Conservation (phyloP, 441 rosid species). For the Gossypium schwendimanii region DNA sequence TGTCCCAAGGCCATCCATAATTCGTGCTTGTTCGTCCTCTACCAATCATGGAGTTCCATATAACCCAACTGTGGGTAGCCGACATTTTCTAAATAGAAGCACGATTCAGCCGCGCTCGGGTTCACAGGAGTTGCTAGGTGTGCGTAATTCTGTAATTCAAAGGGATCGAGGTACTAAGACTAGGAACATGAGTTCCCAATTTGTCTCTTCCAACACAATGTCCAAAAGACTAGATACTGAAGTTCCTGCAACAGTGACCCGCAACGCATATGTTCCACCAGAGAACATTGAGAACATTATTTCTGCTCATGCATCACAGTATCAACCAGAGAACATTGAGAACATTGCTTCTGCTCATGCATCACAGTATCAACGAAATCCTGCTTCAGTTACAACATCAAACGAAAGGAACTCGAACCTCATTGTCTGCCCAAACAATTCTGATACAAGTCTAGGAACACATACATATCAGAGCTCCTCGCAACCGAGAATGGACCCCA, state of each 20-base stretch:
- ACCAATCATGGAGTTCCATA: constrained; percentile 20
- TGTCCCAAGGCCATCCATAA: constrained; percentile 12
- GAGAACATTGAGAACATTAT: constrained; percentile 10
- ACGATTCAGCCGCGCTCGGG: constrained; percentile 12
- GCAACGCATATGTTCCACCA: constrained; percentile 19
- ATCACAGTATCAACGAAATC: constrained; percentile 16
- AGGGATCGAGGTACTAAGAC: constrained; percentile 25
- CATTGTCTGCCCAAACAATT: constrained; percentile 12
- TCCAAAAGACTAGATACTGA: constrained; percentile 21
- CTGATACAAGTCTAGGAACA: constrained; percentile 17
- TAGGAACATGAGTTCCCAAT: constrained; percentile 18
- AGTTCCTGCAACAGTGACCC: constrained; percentile 14
- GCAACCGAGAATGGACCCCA: constrained; percentile 14
- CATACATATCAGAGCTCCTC: constrained; percentile 12
- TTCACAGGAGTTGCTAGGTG: constrained; percentile 25
- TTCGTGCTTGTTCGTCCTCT: constrained; percentile 42
- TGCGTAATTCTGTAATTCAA: constrained; percentile 21
- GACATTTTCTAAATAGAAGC: constrained; percentile 15
- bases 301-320: constrained; percentile 20
- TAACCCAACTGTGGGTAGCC: constrained; percentile 21
- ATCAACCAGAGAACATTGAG: background rate
- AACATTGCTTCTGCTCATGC: constrained; percentile 19
- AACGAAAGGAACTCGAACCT: constrained; percentile 9
- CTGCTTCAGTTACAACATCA: constrained; percentile 19
- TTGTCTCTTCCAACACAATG: constrained; percentile 20